phyloP scores from a whole-genome alignment of 495 filamentous ascomycete species.

The Hypoxylon rickii region DNA sequence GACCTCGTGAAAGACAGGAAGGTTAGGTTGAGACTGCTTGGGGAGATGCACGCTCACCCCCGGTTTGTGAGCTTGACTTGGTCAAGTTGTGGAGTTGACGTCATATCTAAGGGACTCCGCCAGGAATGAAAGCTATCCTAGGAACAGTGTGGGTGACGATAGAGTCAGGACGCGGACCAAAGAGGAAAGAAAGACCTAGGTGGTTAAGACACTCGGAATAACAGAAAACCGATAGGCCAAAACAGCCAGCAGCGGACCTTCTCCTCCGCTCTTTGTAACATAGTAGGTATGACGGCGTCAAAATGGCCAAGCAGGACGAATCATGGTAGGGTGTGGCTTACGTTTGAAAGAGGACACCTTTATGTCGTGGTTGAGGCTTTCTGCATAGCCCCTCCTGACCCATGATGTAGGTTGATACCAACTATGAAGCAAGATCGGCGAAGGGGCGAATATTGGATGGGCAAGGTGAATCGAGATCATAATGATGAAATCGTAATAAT shows the following conservation, averaged over 20 bases:
- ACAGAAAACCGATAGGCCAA: neutral
- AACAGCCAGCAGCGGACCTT: conserved; percentile 21
- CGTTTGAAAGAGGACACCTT: neutral
- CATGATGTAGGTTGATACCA: conserved; percentile 14
- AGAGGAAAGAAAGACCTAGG: conserved; percentile 4
- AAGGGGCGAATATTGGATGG: conserved; percentile 1
- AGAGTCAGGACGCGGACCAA: conserved; percentile 11
- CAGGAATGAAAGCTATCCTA: neutral
- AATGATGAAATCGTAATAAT: conserved; percentile 26
- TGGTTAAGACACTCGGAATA: neutral
- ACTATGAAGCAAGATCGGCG: conserved; percentile 17
- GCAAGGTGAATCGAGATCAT: conserved; percentile 27
- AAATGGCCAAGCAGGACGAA: neutral
- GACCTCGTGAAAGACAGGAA: no score
- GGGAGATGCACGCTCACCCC: no score
- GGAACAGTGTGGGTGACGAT: conserved; percentile 11
- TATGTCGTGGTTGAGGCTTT: conserved; percentile 21
- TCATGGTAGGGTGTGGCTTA: conserved; percentile 10
- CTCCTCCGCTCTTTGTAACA: conserved; percentile 9
- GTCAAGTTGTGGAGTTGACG: no score
- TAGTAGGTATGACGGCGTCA: neutral
- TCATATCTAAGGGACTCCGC: conserved; percentile 13
- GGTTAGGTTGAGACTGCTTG: no score
- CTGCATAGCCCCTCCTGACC: neutral
- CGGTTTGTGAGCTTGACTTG: no score